Evolutionary conservation across 2,329 filamentous ascomycete genomes (phyloP).

Genomic region (Myriosclerotinia duriaeana): DNA sequence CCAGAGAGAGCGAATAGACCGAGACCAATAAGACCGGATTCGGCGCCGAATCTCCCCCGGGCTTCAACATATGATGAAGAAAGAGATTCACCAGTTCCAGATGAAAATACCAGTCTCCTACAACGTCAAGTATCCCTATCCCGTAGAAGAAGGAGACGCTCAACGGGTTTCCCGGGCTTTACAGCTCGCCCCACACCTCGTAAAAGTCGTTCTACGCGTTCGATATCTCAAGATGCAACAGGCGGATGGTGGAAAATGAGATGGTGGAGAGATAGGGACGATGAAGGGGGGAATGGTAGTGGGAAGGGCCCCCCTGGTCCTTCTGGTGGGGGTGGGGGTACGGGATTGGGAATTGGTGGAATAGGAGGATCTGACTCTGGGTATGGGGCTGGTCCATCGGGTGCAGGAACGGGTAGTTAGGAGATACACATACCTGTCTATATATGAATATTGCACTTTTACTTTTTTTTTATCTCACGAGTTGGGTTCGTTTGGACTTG

Average conservation of each 20-base stretch:
- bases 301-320: slow-evolving; percentile 31
- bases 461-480: too few relatives aligned
- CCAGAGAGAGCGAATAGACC: slow-evolving; percentile 27
- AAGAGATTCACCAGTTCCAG: slow-evolving; percentile 27
- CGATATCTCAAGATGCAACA: slow-evolving; percentile 50
- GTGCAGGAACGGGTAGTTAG: not conserved
- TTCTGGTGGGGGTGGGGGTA: slow-evolving; percentile 3
- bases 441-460: too few relatives aligned
- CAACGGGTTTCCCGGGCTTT: slow-evolving; percentile 62
- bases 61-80: slow-evolving; percentile 14
- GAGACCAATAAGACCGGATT: slow-evolving; percentile 23
- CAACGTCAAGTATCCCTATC: slow-evolving; percentile 28
- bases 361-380: not conserved
- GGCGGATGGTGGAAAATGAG: slow-evolving; percentile 54
- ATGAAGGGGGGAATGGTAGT: slow-evolving; percentile 12
- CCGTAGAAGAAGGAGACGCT: slow-evolving; percentile 52
- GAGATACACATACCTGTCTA: not conserved
- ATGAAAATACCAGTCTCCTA: slow-evolving; percentile 36
- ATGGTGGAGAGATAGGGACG: slow-evolving; percentile 49
- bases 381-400: slow-evolving; percentile 3
- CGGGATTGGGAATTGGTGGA: not conserved
- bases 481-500: too few relatives aligned
- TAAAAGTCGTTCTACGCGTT: slow-evolving; percentile 36
- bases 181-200: slow-evolving; percentile 47
- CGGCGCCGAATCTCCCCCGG: slow-evolving; percentile 23